Conservation (phyloP, 73 alveolate species). For the Tetrahymena thermophila region DNA sequence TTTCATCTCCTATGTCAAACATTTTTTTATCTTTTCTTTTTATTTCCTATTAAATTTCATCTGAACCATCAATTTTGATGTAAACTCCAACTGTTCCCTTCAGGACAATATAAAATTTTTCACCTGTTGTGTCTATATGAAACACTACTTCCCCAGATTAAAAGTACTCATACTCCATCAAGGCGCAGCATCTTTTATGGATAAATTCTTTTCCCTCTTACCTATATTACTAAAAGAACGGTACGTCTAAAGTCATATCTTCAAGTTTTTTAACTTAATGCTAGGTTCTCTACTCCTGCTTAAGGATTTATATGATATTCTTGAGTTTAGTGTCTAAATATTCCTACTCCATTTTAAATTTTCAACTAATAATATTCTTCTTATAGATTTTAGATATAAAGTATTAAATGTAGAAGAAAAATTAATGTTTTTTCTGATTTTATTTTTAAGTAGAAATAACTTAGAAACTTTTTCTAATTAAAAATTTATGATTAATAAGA, state of each 20-base stretch:
- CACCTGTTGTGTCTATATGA: conserved; percentile 28
- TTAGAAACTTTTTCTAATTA: neutral
- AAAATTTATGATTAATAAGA: neutral
- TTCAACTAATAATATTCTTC: neutral
- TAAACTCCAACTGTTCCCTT: conserved; percentile 27
- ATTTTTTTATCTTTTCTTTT: neutral
- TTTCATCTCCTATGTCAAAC: neutral
- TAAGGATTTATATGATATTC: neutral
- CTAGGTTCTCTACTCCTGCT: neutral
- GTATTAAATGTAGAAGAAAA: neutral
- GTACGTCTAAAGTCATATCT: neutral
- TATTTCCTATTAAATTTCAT: neutral
- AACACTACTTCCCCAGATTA: neutral
- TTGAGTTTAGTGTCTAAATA: neutral
- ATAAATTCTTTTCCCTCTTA: neutral
- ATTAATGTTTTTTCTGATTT: neutral
- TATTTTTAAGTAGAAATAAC: neutral
- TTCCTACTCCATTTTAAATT: neutral
- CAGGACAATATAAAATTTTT: conserved; percentile 26
- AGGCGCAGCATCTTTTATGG: neutral
- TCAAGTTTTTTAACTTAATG: neutral
- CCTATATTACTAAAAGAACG: neutral
- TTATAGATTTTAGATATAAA: no score
- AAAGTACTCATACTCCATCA: conserved; percentile 22
- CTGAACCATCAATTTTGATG: neutral